Percentiles rank a stretch among this genome's conserved stretches.
These are phyloP conservation scores for Cystofilobasidium macerans DNA, from an alignment of 768 basidiomycete genomes.

Conservation along the genomic window DNA sequence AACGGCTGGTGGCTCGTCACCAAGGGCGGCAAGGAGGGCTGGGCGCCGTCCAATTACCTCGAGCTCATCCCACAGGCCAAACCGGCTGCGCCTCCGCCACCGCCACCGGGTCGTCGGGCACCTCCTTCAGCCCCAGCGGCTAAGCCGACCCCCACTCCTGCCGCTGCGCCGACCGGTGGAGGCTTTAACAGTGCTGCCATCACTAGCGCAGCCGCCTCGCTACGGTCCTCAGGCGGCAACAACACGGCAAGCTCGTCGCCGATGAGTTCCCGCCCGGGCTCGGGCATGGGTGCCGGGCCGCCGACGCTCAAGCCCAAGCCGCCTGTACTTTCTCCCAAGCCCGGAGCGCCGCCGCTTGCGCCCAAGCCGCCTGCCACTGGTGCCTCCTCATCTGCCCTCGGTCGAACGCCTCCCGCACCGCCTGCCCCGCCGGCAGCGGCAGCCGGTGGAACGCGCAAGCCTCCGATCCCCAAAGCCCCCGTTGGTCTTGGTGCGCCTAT, in stretches of 20 bases:
- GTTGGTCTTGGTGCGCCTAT: conserved; percentile 4
- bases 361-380: conserved; percentile 44
- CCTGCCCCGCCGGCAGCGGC: conserved; percentile 39
- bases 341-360: conserved; percentile 27
- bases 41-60: conserved; percentile 90
- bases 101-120: conserved; percentile 50
- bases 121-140: conserved; percentile 38
- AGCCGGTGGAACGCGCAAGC: conserved; percentile 44
- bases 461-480: conserved; percentile 46
- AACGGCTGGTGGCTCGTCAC: conserved; percentile 98
- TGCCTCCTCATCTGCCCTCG: conserved; percentile 30
- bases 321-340: conserved; percentile 55
- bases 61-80: conserved; percentile 61
- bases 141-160: conserved; percentile 35
- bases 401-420: neutral
- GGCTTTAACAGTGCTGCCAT: conserved; percentile 43
- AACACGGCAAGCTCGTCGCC: conserved; percentile 39
- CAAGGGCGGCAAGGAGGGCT: conserved; percentile 70
- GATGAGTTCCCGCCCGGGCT: conserved; percentile 30
- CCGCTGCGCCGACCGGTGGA: conserved; percentile 14
- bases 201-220: conserved; percentile 59
- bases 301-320: conserved; percentile 47
- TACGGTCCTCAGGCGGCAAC: conserved; percentile 73
- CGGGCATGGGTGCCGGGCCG: conserved; percentile 30
- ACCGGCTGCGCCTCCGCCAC: conserved; percentile 53